A percentile compares a stretch with the other conserved stretches of the same genome.
These are phyloP conservation scores for Aspergillus hortae DNA, from an alignment of 2,329 filamentous ascomycete genomes.

Conservation along the genomic window DNA sequence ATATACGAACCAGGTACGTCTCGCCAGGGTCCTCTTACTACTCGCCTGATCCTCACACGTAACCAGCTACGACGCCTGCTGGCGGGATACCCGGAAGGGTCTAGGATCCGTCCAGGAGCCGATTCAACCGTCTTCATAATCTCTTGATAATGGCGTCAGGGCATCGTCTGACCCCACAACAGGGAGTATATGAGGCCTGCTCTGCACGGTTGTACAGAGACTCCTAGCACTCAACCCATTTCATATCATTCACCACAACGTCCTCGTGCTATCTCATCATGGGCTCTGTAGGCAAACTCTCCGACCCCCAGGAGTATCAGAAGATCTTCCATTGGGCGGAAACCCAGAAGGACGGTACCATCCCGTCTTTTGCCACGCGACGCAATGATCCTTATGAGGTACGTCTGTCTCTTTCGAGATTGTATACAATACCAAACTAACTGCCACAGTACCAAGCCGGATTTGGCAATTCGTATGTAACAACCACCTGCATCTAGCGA, in stretches of 20 bases:
- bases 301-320: slow-evolving; percentile 43
- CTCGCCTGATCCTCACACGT: not conserved
- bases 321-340: slow-evolving; percentile 58
- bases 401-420: slow-evolving; percentile 8
- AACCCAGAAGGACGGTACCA: slow-evolving; percentile 55
- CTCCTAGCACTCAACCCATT: not conserved
- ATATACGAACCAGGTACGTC: not conserved
- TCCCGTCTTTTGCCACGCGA: slow-evolving; percentile 53
- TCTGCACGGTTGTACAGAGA: not conserved
- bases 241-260: not conserved
- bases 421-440: slow-evolving; percentile 6
- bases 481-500: slow-evolving; percentile 11
- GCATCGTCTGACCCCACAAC: not conserved
- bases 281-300: slow-evolving; percentile 21
- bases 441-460: slow-evolving; percentile 51
- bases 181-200: slow-evolving; percentile 1
- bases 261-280: slow-evolving; percentile 7
- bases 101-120: not conserved
- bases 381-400: slow-evolving; percentile 55
- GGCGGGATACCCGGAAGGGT: not conserved
- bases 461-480: slow-evolving; percentile 49
- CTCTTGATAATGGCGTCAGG: not conserved
- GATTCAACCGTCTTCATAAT: not conserved
- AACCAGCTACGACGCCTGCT: not conserved
- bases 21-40: not conserved